Conservation (phyloP, 371 early-diverging fungal species). For the Mortierella sp. region DNA sequence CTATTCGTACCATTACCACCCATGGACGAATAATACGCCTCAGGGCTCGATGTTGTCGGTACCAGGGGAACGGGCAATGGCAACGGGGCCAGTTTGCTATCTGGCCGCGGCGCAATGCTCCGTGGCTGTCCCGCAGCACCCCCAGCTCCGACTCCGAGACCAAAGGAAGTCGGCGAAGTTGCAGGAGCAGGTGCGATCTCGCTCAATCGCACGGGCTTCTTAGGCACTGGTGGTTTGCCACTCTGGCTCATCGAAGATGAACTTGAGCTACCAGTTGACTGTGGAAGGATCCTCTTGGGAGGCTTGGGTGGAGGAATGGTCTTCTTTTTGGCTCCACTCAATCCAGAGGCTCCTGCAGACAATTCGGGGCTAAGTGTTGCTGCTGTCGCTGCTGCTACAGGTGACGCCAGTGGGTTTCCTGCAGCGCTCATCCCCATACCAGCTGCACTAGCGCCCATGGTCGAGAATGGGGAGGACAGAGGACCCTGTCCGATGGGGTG, state of each 20-base stretch:
- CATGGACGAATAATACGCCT: conserved; percentile 13
- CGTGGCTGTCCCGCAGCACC: conserved; percentile 16
- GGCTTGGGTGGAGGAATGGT: conserved; percentile 42
- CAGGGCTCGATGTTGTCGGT: conserved; percentile 11
- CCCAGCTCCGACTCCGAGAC: background rate
- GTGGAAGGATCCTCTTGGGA: conserved; percentile 44
- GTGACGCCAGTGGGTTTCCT: too few relatives aligned
- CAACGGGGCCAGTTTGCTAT: conserved; percentile 1
- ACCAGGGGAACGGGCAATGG: conserved; percentile 13
- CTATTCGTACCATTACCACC: background rate
- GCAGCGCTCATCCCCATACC: too few relatives aligned
- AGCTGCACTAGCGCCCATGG: background rate
- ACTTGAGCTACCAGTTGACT: conserved; percentile 51
- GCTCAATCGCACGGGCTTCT: conserved; percentile 37
- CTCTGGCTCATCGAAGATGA: conserved; percentile 40
- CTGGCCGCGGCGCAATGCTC: conserved; percentile 48
- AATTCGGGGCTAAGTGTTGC: too few relatives aligned
- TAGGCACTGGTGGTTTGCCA: conserved; percentile 44
- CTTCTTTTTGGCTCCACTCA: conserved; percentile 6
- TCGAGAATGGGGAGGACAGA: background rate
- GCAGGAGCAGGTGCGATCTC: conserved; percentile 11
- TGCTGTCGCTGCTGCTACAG: too few relatives aligned
- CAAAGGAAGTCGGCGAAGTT: background rate
- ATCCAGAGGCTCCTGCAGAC: background rate
- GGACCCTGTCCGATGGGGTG: background rate